Base-by-base conservation (phyloP, 2,329 filamentous ascomycete species). In the Mycocentrospora acerina region DNA sequence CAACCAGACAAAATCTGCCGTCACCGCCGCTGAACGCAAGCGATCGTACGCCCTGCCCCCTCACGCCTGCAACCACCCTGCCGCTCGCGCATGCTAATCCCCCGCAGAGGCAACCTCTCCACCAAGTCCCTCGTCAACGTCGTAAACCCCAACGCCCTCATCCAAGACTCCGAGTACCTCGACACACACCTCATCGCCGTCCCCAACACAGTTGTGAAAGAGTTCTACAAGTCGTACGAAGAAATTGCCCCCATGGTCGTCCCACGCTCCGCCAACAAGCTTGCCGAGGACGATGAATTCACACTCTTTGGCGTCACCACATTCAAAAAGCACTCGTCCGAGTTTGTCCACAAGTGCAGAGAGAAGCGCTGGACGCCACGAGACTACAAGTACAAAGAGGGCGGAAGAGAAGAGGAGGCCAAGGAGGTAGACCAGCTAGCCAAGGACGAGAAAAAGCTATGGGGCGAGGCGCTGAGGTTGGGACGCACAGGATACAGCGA, bases 401-500 rank as follows among this genome's bases (percentile, higher is more conserved):
- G 90, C 16, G 90, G 90, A 10, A 85, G 82, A 60, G 90, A 96
- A 65, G 87, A 90, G 62, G 93, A 98, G 71, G 81, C 86, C 62
- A 84, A 82, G 57, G 91, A 98, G 72, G 77, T 95, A 19, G 86
- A 91, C 55, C 82, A 85, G 43, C 81, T 95, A 32, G 80, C 81
- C 41, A 85, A 82, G 52, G 90, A 97, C 64, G 90, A 95, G 73
- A 81, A 86, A 68, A 95, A 93, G 72, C 78, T 95, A 2, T 95
- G 90, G 82, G 90, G 89, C 9, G 91, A 98, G 71, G 90, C 90
- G 3, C 69, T 98, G 60, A 80, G 90, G 51, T 77, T 96, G 57
- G 88, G 85, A 11, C 78, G 90, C 47, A 95, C 89, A n/a, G 90
- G 89, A 12, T 98, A 93, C 82, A 91, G 89, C 62, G 93, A 98